Percentiles rank a stretch among this genome's conserved stretches.
These are phyloP conservation scores for Stagonosporopsis vannaccii DNA, from an alignment of 2,329 filamentous ascomycete genomes.

Conservation along the genomic window DNA sequence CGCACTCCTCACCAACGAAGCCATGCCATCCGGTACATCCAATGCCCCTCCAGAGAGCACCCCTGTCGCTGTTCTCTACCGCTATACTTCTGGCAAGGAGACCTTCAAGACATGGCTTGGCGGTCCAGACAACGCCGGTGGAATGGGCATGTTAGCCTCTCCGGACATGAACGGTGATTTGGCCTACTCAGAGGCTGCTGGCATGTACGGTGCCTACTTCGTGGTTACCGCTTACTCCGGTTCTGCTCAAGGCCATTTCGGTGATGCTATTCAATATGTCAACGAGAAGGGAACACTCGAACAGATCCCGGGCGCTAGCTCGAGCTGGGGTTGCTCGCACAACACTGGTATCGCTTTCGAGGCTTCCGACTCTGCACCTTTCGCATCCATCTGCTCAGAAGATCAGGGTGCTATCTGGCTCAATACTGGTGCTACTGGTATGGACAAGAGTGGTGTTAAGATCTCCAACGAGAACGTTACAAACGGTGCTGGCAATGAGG, in stretches of 20 bases:
- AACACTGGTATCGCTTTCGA: slow-evolving; percentile 71
- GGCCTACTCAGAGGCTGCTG: slow-evolving; percentile 63
- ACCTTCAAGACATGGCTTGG: slow-evolving; percentile 67
- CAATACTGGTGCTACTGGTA: slow-evolving; percentile 66
- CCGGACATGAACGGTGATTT: slow-evolving; percentile 70
- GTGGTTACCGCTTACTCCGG: slow-evolving; percentile 67
- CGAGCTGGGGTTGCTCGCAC: slow-evolving; percentile 68
- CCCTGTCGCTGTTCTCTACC: slow-evolving; percentile 66
- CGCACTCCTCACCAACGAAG: slow-evolving; percentile 67
- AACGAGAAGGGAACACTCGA: slow-evolving; percentile 58
- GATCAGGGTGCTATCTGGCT: slow-evolving; percentile 71
- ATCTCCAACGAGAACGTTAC: slow-evolving; percentile 69
- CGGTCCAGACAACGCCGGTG: slow-evolving; percentile 61
- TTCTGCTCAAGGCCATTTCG: slow-evolving; percentile 63
- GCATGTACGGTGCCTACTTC: slow-evolving; percentile 68
- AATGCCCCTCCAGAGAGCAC: slow-evolving; percentile 58
- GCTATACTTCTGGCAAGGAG: slow-evolving; percentile 63
- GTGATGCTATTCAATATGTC: slow-evolving; percentile 64
- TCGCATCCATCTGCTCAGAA: slow-evolving; percentile 66
- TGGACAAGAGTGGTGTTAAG: slow-evolving; percentile 67
- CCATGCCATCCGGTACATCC: slow-evolving; percentile 58
- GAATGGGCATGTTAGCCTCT: slow-evolving; percentile 57
- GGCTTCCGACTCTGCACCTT: slow-evolving; percentile 65
- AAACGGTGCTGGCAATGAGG: slow-evolving; percentile 65
- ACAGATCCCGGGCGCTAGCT: slow-evolving; percentile 61